These are phyloP conservation scores for Ilyonectria sp. DNA, from an alignment of 2,329 filamentous ascomycete species.

Conservation along the genomic window DNA sequence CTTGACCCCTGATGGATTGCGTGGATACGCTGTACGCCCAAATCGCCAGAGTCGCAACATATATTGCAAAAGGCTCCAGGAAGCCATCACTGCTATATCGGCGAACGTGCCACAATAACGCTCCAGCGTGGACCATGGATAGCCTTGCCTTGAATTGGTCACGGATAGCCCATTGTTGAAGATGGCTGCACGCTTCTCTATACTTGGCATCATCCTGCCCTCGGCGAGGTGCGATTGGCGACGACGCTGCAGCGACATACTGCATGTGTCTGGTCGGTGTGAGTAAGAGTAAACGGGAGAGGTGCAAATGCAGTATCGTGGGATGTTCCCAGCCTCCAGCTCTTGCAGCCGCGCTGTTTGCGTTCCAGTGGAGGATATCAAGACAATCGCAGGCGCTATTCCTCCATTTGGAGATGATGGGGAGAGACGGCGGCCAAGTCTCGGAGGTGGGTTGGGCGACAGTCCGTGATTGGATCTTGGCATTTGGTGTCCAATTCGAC, in stretches of 20 bases:
- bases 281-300: conserved; percentile 36
- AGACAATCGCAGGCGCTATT: conserved; percentile 40
- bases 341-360: conserved; percentile 35
- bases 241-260: conserved; percentile 4
- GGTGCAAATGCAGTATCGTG: conserved; percentile 39
- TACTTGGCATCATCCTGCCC: conserved; percentile 3
- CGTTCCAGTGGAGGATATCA: conserved; percentile 41
- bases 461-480: conserved; percentile 30
- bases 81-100: conserved; percentile 36
- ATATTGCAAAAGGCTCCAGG: conserved; percentile 35
- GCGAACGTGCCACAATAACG: conserved; percentile 38
- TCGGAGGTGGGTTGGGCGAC: conserved; percentile 15
- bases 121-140: conserved; percentile 36
- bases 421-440: conserved; percentile 34
- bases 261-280: conserved; percentile 36
- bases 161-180: conserved; percentile 35
- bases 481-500: conserved; percentile 35
- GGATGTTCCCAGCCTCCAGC: conserved; percentile 39
- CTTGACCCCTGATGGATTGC: background rate
- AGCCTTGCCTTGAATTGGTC: conserved; percentile 41
- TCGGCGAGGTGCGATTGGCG: background rate
- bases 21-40: conserved; percentile 37
- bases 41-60: conserved; percentile 31
- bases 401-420: conserved; percentile 38
- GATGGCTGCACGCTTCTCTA: conserved; percentile 24